Conservation (phyloP, 2,329 filamentous ascomycete genomes). For the Emmonsia crescens region DNA sequence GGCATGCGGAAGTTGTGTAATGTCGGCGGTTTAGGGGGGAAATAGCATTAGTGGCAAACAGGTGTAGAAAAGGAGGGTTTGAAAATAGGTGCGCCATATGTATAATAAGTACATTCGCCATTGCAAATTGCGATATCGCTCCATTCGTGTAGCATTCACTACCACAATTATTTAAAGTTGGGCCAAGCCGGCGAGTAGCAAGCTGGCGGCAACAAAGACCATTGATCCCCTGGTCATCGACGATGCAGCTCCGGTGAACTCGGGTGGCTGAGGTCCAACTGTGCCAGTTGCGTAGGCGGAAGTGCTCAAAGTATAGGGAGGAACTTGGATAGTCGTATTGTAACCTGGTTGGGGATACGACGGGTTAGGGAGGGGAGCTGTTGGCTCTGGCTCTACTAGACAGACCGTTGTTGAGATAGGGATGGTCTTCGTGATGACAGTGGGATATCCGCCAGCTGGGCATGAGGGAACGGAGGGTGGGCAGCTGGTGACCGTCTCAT, state of each 20-base stretch:
- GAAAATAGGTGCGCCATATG: neutral
- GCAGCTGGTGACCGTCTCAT: slow-evolving; percentile 32
- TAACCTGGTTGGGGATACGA: neutral
- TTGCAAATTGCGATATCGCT: neutral
- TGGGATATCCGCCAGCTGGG: slow-evolving; percentile 38
- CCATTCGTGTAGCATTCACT: neutral
- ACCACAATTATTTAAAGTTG: neutral
- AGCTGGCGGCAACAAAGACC: neutral
- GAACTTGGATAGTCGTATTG: no score
- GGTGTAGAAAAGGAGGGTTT: neutral
- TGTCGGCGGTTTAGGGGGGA: neutral
- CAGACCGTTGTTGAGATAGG: slow-evolving; percentile 50
- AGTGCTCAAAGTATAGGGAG: neutral
- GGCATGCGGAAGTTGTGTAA: neutral
- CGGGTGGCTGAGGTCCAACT: neutral
- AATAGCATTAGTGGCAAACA: neutral
- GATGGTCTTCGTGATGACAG: slow-evolving; percentile 44
- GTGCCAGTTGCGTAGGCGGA: neutral
- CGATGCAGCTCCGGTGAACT: neutral
- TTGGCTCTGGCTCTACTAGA: slow-evolving; percentile 24
- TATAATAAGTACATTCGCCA: neutral
- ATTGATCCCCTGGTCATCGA: neutral
- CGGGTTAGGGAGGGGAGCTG: neutral
- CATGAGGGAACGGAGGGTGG: slow-evolving; percentile 37
- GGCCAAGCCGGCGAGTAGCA: neutral